Evolutionary conservation across 371 early-diverging fungal genomes (phyloP), one percentile per base, ranked within the genome.

Genomic region (Apophysomyces ossiformis): DNA sequence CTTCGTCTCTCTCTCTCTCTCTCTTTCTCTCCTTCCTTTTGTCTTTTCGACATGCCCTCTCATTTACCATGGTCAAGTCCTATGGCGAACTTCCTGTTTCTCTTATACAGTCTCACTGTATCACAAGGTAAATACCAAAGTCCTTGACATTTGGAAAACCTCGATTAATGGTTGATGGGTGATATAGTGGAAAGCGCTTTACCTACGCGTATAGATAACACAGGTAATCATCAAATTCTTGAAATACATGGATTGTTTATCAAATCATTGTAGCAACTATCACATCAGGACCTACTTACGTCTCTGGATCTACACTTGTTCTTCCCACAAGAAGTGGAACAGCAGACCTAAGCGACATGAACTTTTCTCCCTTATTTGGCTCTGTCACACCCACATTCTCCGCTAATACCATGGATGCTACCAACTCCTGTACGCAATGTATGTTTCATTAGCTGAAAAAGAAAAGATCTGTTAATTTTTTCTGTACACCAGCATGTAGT

Each of bases 311-410:
- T 37, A 60, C 60, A 5, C 39, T 46, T 60, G 38, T 65, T 26
- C 60, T 65, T 39, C 66, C 66, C 4, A 59, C 50, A 8, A 38
- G 38, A 41, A 65, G 57, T 41, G 60, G 56, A 16, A 66, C 67
- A 16, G 67, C 61, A 41, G 61, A 43, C 35, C 47, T 68, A 35
- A 63, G 58, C 15, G 63, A 68, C 54, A 56, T 68, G 26, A 68
- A 68, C 38, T 37, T 68, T 6, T 68, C 68, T 12, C 50, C 59
- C 44, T 46, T 68, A 11, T 63, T 63, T 63, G 68, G 65, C 11
- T 44, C 37, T 46, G 54, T 47, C 59, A 60, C 37, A 45, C 66
- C 44, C 32, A 43, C 63, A 26, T 43, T 56, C 13, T 60, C 63
- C 16, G 37, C 63, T 18, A 36, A 58, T 37, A 41, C 16, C 15